These are phyloP conservation scores for Acidiella bohemica DNA, from an alignment of 495 filamentous ascomycete genomes.

Conservation along the genomic window DNA sequence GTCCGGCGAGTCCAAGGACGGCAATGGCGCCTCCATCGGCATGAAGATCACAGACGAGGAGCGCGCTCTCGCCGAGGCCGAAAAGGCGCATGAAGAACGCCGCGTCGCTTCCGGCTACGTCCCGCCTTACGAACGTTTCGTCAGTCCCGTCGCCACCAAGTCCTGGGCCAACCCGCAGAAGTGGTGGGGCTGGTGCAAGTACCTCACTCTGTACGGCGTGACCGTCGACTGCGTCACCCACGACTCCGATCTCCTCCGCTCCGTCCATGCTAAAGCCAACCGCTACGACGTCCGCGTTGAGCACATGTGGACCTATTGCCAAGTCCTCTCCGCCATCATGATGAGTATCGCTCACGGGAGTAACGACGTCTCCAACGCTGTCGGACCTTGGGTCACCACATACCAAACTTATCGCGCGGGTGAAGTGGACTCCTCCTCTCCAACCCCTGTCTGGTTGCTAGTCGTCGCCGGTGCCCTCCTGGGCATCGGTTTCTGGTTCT, in stretches of 20 bases:
- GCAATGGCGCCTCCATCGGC: no score
- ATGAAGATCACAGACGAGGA: no score
- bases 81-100: no score
- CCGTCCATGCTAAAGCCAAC: constrained; percentile 42
- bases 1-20: no score
- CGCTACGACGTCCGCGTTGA: constrained; percentile 68
- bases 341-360: constrained; percentile 68
- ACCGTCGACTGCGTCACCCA: constrained; percentile 18
- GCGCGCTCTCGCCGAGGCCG: not conserved
- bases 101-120: not conserved
- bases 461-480: constrained; percentile 28
- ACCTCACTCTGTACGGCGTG: constrained; percentile 18
- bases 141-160: not conserved
- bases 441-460: constrained; percentile 42
- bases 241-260: constrained; percentile 20
- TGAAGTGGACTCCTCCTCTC: constrained; percentile 35
- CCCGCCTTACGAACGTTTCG: constrained; percentile 6
- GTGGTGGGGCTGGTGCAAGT: constrained; percentile 15
- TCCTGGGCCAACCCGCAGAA: not conserved
- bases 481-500: constrained; percentile 54
- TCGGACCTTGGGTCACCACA: constrained; percentile 59
- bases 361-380: constrained; percentile 67
- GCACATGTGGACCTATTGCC: constrained; percentile 62
- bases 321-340: constrained; percentile 60
- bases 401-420: constrained; percentile 53